Evolutionary conservation across 2,329 filamentous ascomycete genomes (phyloP).

Genomic region (Ceratocystis cubensis): DNA sequence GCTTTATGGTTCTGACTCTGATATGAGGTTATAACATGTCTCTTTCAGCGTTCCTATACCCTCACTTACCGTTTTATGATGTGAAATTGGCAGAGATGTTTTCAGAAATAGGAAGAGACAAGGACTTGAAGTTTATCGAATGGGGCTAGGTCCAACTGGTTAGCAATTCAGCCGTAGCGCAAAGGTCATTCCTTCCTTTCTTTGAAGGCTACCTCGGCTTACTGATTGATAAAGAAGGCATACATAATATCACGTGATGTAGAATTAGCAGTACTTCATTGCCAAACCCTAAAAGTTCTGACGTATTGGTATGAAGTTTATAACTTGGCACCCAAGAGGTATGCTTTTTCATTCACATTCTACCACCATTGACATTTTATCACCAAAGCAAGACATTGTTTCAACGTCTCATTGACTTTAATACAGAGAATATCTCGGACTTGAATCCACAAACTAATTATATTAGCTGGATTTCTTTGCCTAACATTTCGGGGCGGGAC

Average conservation of each 20-base stretch:
- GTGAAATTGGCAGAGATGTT: background rate
- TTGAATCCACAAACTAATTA: slow-evolving; percentile 30
- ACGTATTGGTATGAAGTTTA: too few species aligned
- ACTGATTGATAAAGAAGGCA: background rate
- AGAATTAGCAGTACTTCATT: too few species aligned
- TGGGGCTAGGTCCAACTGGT: too few species aligned
- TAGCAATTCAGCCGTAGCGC: background rate
- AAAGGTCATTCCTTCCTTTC: background rate
- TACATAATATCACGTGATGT: background rate
- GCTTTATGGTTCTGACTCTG: background rate
- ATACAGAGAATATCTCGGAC: background rate
- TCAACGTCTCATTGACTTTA: background rate
- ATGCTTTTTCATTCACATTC: background rate
- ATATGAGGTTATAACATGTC: background rate
- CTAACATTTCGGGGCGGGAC: slow-evolving; percentile 77
- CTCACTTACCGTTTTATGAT: background rate
- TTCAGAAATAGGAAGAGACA: background rate
- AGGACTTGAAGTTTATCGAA: too few species aligned
- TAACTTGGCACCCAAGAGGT: background rate
- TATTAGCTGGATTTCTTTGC: slow-evolving; percentile 77
- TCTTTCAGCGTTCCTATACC: background rate
- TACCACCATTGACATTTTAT: background rate
- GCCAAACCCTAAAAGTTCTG: too few species aligned
- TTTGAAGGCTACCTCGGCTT: too few species aligned
- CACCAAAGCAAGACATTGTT: background rate